phyloP scores from a whole-genome alignment of 148 eudicot species.

The Nepenthes gracilis region DNA sequence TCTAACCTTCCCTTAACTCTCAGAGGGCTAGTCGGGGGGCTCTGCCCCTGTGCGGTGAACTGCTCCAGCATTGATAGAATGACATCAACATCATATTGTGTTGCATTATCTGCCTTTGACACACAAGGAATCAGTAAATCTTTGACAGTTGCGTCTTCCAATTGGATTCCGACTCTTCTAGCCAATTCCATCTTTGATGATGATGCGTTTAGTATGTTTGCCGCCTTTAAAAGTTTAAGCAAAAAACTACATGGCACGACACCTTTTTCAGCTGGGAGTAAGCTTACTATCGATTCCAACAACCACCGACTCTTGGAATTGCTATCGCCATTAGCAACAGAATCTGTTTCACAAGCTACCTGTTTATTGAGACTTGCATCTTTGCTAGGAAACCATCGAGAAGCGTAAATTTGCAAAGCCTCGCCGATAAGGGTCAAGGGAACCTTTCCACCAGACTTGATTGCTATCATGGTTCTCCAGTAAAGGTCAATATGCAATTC shows the following conservation, averaged over 20 bases:
- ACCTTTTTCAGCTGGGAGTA: slow-evolving; percentile 57
- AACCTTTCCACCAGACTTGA: slow-evolving; percentile 57
- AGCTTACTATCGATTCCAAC: slow-evolving; percentile 68
- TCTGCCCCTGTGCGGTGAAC: slow-evolving; percentile 53
- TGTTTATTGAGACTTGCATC: slow-evolving; percentile 14
- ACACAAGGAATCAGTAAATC: slow-evolving; percentile 49
- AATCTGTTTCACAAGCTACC: slow-evolving; percentile 19
- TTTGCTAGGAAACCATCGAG: slow-evolving; percentile 55
- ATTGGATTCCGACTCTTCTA: slow-evolving; percentile 49
- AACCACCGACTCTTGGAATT: slow-evolving; percentile 29
- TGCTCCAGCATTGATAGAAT: slow-evolving; percentile 55
- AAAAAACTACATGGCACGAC: slow-evolving; percentile 64
- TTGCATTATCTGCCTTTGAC: slow-evolving; percentile 7
- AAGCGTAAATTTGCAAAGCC: slow-evolving; percentile 65
- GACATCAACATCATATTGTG: slow-evolving; percentile 56
- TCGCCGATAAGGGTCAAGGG: slow-evolving; percentile 51
- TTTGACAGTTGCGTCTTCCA: slow-evolving; percentile 60
- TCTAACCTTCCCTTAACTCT: slow-evolving; percentile 38
- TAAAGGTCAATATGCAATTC: slow-evolving; percentile 64
- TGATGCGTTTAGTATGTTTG: slow-evolving; percentile 35
- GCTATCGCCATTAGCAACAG: slow-evolving; percentile 19
- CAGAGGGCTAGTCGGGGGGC: slow-evolving; percentile 63
- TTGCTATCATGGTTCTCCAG: slow-evolving; percentile 70
- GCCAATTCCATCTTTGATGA: slow-evolving; percentile 64
- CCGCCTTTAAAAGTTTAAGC: slow-evolving; percentile 51